Evolutionary conservation across 495 filamentous ascomycete species (phyloP).

Genomic region (Choiromyces venosus): DNA sequence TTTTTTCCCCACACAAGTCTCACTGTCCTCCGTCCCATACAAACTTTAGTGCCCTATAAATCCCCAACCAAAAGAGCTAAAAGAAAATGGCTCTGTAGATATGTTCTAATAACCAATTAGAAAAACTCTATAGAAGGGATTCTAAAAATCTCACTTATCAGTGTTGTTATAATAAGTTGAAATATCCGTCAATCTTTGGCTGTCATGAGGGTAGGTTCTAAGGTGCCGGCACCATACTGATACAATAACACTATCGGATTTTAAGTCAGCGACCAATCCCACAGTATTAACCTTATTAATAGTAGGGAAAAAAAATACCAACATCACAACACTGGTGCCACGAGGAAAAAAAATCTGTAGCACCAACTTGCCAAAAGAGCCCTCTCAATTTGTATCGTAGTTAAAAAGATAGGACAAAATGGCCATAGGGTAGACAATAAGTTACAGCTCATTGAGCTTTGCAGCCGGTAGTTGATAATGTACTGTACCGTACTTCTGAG

Average conservation of each 20-base stretch:
- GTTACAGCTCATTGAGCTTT: neutral
- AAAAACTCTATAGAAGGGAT: too few relatives aligned
- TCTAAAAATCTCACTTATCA: too few relatives aligned
- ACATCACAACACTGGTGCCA: neutral
- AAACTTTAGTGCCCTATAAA: too few relatives aligned
- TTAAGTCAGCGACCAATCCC: neutral
- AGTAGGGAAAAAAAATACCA: neutral
- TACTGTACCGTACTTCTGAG: neutral
- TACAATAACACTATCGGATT: neutral
- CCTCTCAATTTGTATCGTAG: neutral
- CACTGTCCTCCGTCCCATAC: too few relatives aligned
- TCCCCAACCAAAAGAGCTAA: too few relatives aligned
- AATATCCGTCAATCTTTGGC: too few relatives aligned
- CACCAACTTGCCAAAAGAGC: neutral
- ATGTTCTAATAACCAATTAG: too few relatives aligned
- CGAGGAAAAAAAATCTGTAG: neutral
- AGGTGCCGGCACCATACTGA: too few relatives aligned
- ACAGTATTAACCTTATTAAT: neutral
- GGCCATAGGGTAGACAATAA: neutral
- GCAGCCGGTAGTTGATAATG: neutral
- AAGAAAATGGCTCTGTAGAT: too few relatives aligned
- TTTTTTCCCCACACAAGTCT: too few relatives aligned
- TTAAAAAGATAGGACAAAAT: neutral
- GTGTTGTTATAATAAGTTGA: too few relatives aligned
- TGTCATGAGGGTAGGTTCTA: too few relatives aligned